Evolutionary conservation across 2,329 filamentous ascomycete genomes (phyloP).

Genomic region (Mariannaea sp.): DNA sequence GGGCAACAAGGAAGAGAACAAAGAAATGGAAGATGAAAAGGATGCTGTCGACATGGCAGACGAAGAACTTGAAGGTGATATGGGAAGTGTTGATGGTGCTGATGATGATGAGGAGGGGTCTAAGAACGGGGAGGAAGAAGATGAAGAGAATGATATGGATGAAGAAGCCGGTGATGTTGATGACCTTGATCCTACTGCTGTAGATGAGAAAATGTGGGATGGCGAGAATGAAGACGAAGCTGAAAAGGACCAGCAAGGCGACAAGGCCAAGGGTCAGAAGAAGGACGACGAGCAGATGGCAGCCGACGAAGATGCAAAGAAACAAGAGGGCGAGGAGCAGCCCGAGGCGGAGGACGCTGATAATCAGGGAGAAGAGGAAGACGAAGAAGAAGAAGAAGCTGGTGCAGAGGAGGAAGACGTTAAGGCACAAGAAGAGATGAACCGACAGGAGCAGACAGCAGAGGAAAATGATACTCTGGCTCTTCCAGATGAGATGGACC

Average conservation of each 20-base stretch:
- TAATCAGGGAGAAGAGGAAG: constrained; percentile 53
- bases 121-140: constrained; percentile 66
- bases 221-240: constrained; percentile 78
- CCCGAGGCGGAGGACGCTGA: constrained; percentile 52
- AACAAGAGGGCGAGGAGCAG: constrained; percentile 47
- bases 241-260: constrained; percentile 80
- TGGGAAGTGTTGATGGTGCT: constrained; percentile 67
- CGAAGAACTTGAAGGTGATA: constrained; percentile 87
- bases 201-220: constrained; percentile 99
- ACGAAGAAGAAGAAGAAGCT: constrained; percentile 64
- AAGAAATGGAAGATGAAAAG: constrained; percentile 77
- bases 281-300: constrained; percentile 66
- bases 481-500: constrained; percentile 84
- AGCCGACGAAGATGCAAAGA: constrained; percentile 62
- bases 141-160: constrained; percentile 77
- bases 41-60: constrained; percentile 92
- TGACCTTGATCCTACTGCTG: constrained; percentile 83
- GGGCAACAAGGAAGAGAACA: constrained; percentile 66
- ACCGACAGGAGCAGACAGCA: constrained; percentile 72
- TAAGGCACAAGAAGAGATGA: constrained; percentile 59
- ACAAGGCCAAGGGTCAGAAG: constrained; percentile 72
- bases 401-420: constrained; percentile 64
- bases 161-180: constrained; percentile 91
- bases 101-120: constrained; percentile 64
- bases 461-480: constrained; percentile 83